Evolutionary conservation across 345 rosid genomes (phyloP).

Genomic region (Pelargonium nanum): DNA sequence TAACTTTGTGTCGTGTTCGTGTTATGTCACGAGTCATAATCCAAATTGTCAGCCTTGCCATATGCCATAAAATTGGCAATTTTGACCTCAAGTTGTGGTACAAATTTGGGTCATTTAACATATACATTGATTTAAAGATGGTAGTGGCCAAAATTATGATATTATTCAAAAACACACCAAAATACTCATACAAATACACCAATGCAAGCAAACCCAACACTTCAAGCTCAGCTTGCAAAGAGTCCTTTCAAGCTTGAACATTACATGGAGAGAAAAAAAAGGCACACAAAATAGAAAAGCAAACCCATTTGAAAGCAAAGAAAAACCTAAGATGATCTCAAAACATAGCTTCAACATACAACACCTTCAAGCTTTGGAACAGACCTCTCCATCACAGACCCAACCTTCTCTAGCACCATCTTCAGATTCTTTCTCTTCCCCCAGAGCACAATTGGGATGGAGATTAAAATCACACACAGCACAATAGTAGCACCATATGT

Average conservation of each 20-base stretch:
- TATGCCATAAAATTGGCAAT: too few relatives aligned
- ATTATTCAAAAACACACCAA: too few relatives aligned
- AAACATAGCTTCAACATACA: not conserved
- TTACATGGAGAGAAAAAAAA: not conserved
- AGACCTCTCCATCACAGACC: constrained; percentile 51
- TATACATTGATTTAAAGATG: too few relatives aligned
- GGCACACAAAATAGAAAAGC: not conserved
- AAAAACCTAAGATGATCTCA: not conserved
- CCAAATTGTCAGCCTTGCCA: too few relatives aligned
- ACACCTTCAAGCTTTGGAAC: constrained; percentile 24
- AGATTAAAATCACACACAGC: constrained; percentile 52
- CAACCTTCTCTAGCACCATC: constrained; percentile 28
- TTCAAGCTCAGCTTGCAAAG: too few relatives aligned
- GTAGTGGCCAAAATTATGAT: too few relatives aligned
- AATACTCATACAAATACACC: too few relatives aligned
- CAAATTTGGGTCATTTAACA: too few relatives aligned
- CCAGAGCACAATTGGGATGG: constrained; percentile 39
- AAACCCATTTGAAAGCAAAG: not conserved
- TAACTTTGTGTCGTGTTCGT: too few relatives aligned
- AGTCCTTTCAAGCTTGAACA: not conserved
- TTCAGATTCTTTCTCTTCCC: not conserved
- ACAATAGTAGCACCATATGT: constrained; percentile 39
- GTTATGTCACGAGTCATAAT: too few relatives aligned
- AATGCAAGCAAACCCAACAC: too few relatives aligned
- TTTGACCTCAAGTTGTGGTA: too few relatives aligned